A percentile compares a stretch with the other conserved stretches of the same genome.
Evolutionary conservation across 306 rosid species (phyloP).

Genomic region (Lathyrus tuberosus): DNA sequence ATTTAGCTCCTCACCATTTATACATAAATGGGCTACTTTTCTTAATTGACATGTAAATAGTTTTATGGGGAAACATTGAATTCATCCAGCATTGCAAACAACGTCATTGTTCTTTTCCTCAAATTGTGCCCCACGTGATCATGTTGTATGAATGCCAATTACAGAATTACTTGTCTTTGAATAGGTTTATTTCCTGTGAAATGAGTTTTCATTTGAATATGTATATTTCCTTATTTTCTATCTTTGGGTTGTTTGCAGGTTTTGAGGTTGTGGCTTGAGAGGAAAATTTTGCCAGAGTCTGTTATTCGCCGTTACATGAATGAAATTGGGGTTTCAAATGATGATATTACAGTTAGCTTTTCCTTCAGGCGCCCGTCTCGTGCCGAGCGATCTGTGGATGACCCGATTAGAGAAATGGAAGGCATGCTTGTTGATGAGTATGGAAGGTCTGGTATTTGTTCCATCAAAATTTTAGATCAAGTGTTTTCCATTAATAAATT

Average conservation of each 20-base stretch:
- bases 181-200: conserved; percentile 17
- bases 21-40: conserved; percentile 6
- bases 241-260: conserved; percentile 59
- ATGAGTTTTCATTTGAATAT: conserved; percentile 4
- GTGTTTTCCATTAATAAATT: not conserved
- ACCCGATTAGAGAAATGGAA: conserved; percentile 99
- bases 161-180: conserved; percentile 28
- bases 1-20: not conserved
- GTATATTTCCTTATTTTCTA: conserved; percentile 7
- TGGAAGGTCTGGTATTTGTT: conserved; percentile 73
- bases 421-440: conserved; percentile 99
- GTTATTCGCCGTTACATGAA: conserved; percentile 87
- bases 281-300: conserved; percentile 88
- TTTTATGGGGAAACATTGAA: not conserved
- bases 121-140: conserved; percentile 8
- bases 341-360: conserved; percentile 67
- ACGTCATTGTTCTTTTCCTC: not conserved
- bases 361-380: conserved; percentile 92
- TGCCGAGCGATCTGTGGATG: conserved; percentile 94
- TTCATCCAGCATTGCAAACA: conserved; percentile 19
- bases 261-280: conserved; percentile 95
- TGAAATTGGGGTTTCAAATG: conserved; percentile 87
- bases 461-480: not conserved
- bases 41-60: conserved; percentile 13
- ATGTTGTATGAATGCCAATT: conserved; percentile 26